These are phyloP conservation scores for Arctium minus DNA, from an alignment of 129 eudicot species.

Conservation along the genomic window DNA sequence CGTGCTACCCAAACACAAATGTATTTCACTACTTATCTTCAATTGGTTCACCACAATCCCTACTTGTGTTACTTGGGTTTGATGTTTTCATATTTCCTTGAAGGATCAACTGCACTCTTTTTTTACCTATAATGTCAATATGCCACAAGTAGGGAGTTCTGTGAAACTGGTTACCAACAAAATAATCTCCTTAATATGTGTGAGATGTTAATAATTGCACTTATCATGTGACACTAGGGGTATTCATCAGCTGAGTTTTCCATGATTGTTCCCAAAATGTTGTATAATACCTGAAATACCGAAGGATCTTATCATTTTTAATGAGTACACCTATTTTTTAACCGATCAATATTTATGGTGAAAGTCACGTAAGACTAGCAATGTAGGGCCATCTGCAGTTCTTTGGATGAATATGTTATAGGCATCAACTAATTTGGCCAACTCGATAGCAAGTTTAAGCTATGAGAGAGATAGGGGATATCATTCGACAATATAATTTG, in stretches of 20 bases:
- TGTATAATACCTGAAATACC: neutral
- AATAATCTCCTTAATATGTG: neutral
- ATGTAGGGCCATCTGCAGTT: neutral
- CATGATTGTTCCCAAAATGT: neutral
- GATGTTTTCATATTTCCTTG: neutral
- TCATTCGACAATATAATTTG: neutral
- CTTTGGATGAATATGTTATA: neutral
- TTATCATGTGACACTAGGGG: neutral
- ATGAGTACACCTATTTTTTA: neutral
- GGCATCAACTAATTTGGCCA: neutral
- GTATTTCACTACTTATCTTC: neutral
- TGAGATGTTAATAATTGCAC: neutral
- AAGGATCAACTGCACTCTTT: neutral
- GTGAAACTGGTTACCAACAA: neutral
- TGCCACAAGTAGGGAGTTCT: neutral
- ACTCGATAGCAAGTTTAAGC: neutral
- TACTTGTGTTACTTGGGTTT: neutral
- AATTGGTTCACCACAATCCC: neutral
- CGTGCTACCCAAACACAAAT: neutral
- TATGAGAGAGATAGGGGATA: neutral
- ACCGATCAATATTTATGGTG: neutral
- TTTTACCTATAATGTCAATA: neutral
- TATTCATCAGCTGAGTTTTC: neutral
- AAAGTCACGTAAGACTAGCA: neutral
- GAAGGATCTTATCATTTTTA: neutral